Base-by-base conservation (phyloP, 2,329 filamentous ascomycete genomes). In the Amauroascus verrucosus region DNA sequence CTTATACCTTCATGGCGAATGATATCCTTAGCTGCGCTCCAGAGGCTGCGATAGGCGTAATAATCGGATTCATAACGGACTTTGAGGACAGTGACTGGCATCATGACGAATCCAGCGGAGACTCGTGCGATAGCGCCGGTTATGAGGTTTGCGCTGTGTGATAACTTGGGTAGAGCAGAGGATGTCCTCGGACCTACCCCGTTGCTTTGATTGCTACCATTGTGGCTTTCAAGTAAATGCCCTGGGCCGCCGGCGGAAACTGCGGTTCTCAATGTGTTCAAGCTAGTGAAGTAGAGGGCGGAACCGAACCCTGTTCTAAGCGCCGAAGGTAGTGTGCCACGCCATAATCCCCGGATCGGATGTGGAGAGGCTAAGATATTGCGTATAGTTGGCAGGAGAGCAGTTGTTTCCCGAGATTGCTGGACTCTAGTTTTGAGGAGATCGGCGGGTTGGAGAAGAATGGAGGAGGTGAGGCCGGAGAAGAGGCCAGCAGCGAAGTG, bases 361-460 rank as follows among this genome's bases (percentile, higher is more conserved):
- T 81, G 74, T 1, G 80, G 80, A 20, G 79, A 82, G 60, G 74
- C 72, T 58, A 85, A 78, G 65, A 95, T 88, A 32, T 81, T 74
- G 62, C 81, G 80, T 56, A 95, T 74, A 16, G 85, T 86, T 22
- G 75, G 73, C 51, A 80, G 69, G 54, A 97, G 79, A 1, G 88
- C 82, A 59, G 80, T 79, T 41, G 80, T 77, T 56, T 70, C 59
- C 47, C 82, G 82, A 32, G 87, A 88, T 70, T 97, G 93, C 67
- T 98, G 93, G 38, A 97, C 84, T 45, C 93, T 85, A 28, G 93
- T 98, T 72, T 98, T 98, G 67, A 98, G 82, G 3, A 98, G 83
- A 71, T 98, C 93, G 64, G 93, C 86, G 24, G 93, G 93, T 70
- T 98, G 93, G 14, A 98, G 80, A 53, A 97, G 82, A 56, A 95